Evolutionary conservation across 2,329 filamentous ascomycete species (phyloP).

Genomic region (Albophoma yamanashiensis): DNA sequence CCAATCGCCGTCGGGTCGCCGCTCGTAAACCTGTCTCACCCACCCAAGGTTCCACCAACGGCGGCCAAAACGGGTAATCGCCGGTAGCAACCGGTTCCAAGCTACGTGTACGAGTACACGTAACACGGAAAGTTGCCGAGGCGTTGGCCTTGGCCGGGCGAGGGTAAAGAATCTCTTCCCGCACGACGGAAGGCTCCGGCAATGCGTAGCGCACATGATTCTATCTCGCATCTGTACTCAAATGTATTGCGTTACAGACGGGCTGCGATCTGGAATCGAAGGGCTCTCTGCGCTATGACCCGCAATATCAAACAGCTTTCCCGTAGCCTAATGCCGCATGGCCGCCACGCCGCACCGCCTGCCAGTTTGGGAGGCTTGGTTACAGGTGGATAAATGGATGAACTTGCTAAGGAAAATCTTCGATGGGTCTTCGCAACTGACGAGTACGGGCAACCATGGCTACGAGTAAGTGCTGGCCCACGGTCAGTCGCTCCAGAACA

Average conservation of each 20-base stretch:
- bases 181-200: background rate
- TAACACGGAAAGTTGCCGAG: background rate
- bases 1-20: background rate
- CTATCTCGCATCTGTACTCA: background rate
- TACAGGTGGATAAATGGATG: background rate
- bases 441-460: background rate
- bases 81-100: background rate
- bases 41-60: background rate
- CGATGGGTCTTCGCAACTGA: background rate
- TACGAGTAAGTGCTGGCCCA: background rate
- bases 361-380: background rate
- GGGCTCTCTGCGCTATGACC: background rate
- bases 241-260: background rate
- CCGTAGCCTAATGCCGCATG: background rate
- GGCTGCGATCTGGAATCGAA: background rate
- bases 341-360: background rate
- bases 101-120: background rate
- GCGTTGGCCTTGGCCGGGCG: no score
- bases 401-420: background rate
- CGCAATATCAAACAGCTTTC: background rate
- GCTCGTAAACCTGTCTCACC: background rate
- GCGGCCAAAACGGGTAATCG: background rate
- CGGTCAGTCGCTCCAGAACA: background rate
- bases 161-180: background rate
- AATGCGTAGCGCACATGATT: background rate